Evolutionary conservation across 306 rosid species (phyloP).

Genomic region (Acmispon strigosus): DNA sequence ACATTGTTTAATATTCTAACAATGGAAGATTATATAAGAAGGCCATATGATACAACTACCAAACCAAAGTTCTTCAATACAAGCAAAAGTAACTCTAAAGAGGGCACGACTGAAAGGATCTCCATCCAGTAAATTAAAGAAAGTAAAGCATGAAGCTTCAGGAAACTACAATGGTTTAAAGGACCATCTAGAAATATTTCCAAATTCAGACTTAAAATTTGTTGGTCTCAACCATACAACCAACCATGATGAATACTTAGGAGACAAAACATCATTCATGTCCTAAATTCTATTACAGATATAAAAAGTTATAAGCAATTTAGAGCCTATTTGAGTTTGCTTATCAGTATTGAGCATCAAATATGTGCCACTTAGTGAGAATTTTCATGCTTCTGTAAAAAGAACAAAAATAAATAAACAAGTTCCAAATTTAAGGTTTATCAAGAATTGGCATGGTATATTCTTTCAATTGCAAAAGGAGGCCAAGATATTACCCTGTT

Average conservation of each 20-base stretch:
- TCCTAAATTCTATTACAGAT: background rate
- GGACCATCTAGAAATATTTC: background rate
- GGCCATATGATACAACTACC: background rate
- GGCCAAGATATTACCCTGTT: constrained; percentile 48
- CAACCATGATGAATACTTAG: background rate
- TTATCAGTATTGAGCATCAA: constrained; percentile 1
- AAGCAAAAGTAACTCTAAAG: background rate
- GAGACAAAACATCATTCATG: background rate
- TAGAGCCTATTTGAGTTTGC: background rate
- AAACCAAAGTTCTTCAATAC: background rate
- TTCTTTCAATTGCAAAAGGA: background rate
- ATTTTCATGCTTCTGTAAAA: background rate
- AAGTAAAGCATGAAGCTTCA: background rate
- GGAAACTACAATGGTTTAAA: background rate
- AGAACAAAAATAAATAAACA: background rate
- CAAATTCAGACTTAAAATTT: background rate
- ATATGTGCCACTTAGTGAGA: background rate
- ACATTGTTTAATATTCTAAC: background rate
- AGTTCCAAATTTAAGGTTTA: constrained; percentile 10
- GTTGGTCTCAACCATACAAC: background rate
- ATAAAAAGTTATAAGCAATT: background rate
- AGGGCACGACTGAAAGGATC: constrained; percentile 3
- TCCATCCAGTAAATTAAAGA: background rate
- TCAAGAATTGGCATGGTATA: background rate
- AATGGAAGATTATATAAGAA: background rate